Evolutionary conservation across 352 stramenopile species (phyloP), one percentile per base, ranked within the genome.

Genomic region (Aphanomyces astaci): DNA sequence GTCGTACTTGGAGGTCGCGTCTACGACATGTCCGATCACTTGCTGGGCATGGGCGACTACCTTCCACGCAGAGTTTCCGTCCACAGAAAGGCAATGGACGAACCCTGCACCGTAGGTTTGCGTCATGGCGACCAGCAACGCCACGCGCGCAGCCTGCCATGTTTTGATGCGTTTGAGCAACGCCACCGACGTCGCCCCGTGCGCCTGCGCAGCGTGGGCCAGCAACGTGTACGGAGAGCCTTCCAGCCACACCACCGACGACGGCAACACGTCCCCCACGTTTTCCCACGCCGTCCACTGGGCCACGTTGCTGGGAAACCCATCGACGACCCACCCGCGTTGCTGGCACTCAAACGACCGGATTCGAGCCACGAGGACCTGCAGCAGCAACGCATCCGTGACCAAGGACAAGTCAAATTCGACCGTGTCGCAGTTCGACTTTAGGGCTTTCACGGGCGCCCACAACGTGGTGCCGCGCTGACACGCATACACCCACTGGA

Each of bases 61-160:
- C 22, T 65, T 49, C 56, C 56, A 65, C 22, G 22, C 24, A 10
- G 31, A 52, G 4, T 33, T 49, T 4, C 25, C 24, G 27, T 43
- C 31, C 9, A 39, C 48, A n/a, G 24, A 4, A 39, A 65, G 11
- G 22, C 46, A 7, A 19, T 65, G 51, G 36, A 65, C 32, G 22
- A 52, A 65, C 28, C 56, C 56, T 7, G 32, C 25, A 36, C 56
- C 56, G 25, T 65, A 65, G n/a, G 56, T 65, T 32, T 36, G 13
- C n/a, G 33, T 30, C 13, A 39, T 33, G 31, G 39, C n/a, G 10
- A 65, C 36, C 17, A 65, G 11, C 33, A 65, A 39, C 32, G 31
- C 24, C 10, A 53, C 4, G 19, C 56, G 56, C 15, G 24, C 32
- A 9, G 39, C 7, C 2, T 39, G 56, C 56, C 56, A 65, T 15